phyloP scores from a whole-genome alignment of 495 filamentous ascomycete species.

The Tricharina praecox region DNA sequence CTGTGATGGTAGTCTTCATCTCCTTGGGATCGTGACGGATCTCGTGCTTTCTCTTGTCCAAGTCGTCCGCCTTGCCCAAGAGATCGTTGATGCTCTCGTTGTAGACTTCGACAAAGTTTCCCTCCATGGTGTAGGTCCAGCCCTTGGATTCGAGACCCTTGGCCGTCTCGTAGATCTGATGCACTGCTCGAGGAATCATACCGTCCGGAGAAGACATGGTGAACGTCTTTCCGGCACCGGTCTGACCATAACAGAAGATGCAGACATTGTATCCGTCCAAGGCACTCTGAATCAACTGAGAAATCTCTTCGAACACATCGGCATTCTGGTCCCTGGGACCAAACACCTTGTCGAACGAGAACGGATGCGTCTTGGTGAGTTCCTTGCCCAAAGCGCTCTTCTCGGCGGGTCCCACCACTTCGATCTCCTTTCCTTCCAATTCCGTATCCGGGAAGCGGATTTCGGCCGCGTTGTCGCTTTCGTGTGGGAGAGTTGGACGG shows the following conservation, averaged over 20 bases:
- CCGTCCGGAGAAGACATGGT: slow-evolving; percentile 90
- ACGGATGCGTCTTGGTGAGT: slow-evolving; percentile 59
- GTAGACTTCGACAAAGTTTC: slow-evolving; percentile 96
- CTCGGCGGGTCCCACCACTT: slow-evolving; percentile 65
- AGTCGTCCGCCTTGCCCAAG: slow-evolving; percentile 55
- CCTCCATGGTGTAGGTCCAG: slow-evolving; percentile 87
- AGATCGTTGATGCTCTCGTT: slow-evolving; percentile 94
- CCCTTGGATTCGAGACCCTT: slow-evolving; percentile 69
- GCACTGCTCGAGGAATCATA: slow-evolving; percentile 87
- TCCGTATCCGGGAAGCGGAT: slow-evolving; percentile 61
- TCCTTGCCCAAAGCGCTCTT: slow-evolving; percentile 63
- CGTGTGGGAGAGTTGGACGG: slow-evolving; percentile 49
- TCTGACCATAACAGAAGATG: slow-evolving; percentile 98
- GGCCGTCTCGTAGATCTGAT: slow-evolving; percentile 82
- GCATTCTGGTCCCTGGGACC: slow-evolving; percentile 56
- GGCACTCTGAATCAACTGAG: slow-evolving; percentile 88
- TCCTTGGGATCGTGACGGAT: slow-evolving; percentile 70
- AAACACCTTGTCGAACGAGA: slow-evolving; percentile 91
- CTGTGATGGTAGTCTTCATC: slow-evolving; percentile 70
- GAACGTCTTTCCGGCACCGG: slow-evolving; percentile 83
- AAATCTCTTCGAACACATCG: slow-evolving; percentile 91
- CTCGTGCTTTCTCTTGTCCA: slow-evolving; percentile 78
- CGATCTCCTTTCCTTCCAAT: slow-evolving; percentile 70
- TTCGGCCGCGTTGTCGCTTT: slow-evolving; percentile 41
- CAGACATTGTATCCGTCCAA: slow-evolving; percentile 97